Conservation (phyloP, 768 basidiomycete genomes). For the Hortiboletus campestris region DNA sequence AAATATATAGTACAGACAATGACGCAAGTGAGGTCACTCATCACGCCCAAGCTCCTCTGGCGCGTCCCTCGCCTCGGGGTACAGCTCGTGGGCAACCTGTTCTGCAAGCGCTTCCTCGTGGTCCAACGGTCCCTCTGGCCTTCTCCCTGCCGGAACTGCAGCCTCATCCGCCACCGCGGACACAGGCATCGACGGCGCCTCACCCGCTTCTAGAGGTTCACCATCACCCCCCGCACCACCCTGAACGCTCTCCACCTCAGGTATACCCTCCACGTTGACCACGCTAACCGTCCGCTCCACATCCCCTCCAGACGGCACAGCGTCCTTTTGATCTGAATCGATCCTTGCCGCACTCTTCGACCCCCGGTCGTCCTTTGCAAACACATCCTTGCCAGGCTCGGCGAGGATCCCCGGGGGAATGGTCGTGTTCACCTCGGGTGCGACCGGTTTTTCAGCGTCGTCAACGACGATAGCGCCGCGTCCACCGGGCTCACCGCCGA, state of each 20-base stretch:
- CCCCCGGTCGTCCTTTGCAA: conserved; percentile 51
- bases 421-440: conserved; percentile 33
- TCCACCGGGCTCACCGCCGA: conserved; percentile 54
- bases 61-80: conserved; percentile 35
- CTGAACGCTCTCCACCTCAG: not conserved
- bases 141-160: not conserved
- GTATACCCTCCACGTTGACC: conserved; percentile 3
- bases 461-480: conserved; percentile 55
- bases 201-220: not conserved
- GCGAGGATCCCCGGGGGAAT: conserved; percentile 50
- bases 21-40: not conserved
- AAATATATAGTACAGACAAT: no score
- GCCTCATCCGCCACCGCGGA: not conserved
- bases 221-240: not conserved
- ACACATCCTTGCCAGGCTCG: conserved; percentile 76
- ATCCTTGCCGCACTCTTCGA: conserved; percentile 40
- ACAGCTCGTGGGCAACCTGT: conserved; percentile 54
- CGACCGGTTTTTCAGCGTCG: conserved; percentile 25
- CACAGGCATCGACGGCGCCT: not conserved
- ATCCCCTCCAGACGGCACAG: not conserved
- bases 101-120: conserved; percentile 52
- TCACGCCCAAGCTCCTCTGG: not conserved
- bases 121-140: conserved; percentile 42
- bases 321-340: conserved; percentile 12
- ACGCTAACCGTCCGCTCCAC: conserved; percentile 39